Evolutionary conservation across 805 yeast genomes (phyloP).

Genomic region (Phaffomyces antillensis): DNA sequence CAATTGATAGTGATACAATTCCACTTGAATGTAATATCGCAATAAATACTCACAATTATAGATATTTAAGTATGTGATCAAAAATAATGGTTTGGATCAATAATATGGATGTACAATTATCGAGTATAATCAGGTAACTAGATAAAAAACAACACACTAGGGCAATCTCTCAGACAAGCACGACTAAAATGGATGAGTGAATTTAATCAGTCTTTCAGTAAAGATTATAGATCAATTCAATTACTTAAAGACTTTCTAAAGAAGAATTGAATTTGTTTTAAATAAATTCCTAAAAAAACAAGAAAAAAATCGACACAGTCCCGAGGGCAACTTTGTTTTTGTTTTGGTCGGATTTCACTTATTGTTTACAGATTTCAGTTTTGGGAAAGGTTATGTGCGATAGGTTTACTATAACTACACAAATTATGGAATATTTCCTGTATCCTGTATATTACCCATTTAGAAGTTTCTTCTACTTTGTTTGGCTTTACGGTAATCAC

Average conservation of each 20-base stretch:
- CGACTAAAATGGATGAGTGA: no score
- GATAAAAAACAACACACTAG: no score
- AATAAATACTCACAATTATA: no score
- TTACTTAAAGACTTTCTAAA: not conserved
- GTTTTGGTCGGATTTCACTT: conserved; percentile 4
- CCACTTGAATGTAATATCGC: no score
- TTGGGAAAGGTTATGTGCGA: conserved; percentile 5
- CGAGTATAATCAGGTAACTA: no score
- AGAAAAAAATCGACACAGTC: conserved; percentile 6
- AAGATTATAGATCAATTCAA: not conserved
- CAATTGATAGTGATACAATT: no score
- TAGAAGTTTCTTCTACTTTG: conserved; percentile 48
- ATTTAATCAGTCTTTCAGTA: no score
- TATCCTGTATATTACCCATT: not conserved
- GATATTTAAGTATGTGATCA: no score
- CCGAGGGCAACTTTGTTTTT: conserved; percentile 4
- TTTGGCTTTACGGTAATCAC: conserved; percentile 55
- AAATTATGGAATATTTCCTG: not conserved
- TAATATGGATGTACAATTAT: no score
- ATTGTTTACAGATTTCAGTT: conserved; percentile 9
- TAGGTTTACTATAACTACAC: not conserved
- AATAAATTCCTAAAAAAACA: conserved; percentile 9
- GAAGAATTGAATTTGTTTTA: not conserved
- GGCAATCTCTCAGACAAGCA: no score
- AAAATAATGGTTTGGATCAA: no score